Conservation (phyloP, 169 alveolate genomes). For the Nephromyces sp. region DNA sequence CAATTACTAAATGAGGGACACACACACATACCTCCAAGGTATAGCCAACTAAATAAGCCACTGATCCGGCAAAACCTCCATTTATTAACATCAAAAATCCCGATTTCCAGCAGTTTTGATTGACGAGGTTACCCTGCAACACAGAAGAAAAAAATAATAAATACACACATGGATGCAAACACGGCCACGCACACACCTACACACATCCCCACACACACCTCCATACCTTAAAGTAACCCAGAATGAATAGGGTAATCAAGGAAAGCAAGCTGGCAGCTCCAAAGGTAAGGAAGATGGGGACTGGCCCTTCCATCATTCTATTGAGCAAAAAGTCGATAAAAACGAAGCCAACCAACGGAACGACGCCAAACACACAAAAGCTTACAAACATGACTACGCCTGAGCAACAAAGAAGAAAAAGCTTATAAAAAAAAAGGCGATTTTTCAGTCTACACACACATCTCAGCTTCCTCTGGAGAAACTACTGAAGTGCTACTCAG, state of each 20-base stretch:
- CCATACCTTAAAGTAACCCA: constrained; percentile 53
- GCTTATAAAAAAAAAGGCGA: too few species aligned
- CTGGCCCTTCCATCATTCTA: constrained; percentile 12
- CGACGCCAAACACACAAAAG: constrained; percentile 65
- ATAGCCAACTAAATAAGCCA: constrained; percentile 57
- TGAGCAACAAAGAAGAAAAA: constrained; percentile 11
- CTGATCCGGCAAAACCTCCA: constrained; percentile 60
- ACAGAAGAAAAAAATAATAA: too few species aligned
- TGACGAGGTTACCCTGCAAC: constrained; percentile 54
- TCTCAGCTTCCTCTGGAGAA: too few species aligned
- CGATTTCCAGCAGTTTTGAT: constrained; percentile 48
- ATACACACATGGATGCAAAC: too few species aligned
- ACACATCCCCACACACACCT: too few species aligned
- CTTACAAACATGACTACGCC: constrained; percentile 70
- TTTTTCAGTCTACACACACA: too few species aligned
- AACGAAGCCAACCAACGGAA: constrained; percentile 70
- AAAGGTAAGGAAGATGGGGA: constrained; percentile 49
- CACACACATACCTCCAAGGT: constrained; percentile 37
- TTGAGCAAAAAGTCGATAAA: constrained; percentile 33
- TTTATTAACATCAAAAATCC: constrained; percentile 58
- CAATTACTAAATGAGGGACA: too few species aligned
- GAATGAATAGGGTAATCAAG: constrained; percentile 46
- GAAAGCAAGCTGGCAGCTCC: constrained; percentile 53
- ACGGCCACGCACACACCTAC: too few species aligned
- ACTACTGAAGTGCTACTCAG: too few species aligned